Conservation (phyloP, 2,329 filamentous ascomycete genomes). For the Aspergillus hortae region DNA sequence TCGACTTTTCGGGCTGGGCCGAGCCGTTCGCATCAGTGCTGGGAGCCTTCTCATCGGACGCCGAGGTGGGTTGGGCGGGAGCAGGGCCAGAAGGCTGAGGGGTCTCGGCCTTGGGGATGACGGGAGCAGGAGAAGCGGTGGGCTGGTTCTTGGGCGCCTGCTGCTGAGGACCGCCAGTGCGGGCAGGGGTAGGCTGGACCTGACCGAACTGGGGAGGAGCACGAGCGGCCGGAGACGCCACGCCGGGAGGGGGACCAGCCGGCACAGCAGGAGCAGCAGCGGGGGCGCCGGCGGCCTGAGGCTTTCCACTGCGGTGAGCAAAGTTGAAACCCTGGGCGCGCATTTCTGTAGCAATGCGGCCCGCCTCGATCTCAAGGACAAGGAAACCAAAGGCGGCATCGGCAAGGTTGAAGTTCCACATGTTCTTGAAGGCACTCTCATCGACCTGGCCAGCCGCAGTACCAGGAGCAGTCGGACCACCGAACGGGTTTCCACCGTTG, state of each 20-base stretch:
- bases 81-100: conserved; percentile 35
- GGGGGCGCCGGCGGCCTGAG: conserved; percentile 42
- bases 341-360: conserved; percentile 97
- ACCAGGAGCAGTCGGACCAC: conserved; percentile 71
- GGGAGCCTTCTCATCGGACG: conserved; percentile 48
- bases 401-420: conserved; percentile 99
- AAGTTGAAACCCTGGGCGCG: conserved; percentile 99
- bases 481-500: conserved; percentile 94
- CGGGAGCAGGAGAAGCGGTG: conserved; percentile 29
- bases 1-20: conserved; percentile 41
- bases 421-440: conserved; percentile 99
- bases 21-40: conserved; percentile 53
- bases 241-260: conserved; percentile 26
- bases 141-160: conserved; percentile 29
- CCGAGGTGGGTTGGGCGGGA: conserved; percentile 39
- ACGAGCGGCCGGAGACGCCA: conserved; percentile 35
- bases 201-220: conserved; percentile 42
- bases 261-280: conserved; percentile 14
- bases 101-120: conserved; percentile 39
- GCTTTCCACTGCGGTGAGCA: conserved; percentile 87
- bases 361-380: conserved; percentile 90
- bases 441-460: conserved; percentile 81
- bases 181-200: conserved; percentile 31
- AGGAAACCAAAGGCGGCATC: conserved; percentile 97
- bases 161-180: conserved; percentile 22